Conservation (phyloP, 352 stramenopile genomes). For the Phytophthora crassamura region DNA sequence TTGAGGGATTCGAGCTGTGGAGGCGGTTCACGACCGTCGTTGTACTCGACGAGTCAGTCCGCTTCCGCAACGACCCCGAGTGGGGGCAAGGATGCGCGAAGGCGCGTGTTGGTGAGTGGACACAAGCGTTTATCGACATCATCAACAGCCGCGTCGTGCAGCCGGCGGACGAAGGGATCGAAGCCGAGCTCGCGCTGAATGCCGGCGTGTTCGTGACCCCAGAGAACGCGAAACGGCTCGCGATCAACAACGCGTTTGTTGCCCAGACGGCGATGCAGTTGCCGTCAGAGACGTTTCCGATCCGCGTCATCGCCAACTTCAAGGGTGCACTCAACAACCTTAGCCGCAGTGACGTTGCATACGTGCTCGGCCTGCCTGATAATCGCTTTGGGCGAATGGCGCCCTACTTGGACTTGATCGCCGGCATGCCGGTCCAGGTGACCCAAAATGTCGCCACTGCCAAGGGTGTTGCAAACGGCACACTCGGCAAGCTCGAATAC, state of each 20-base stretch:
- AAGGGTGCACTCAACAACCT: background rate
- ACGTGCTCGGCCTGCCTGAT: background rate
- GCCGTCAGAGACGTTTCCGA: no score
- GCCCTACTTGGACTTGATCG: background rate
- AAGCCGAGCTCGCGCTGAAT: background rate
- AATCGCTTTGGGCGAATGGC: background rate
- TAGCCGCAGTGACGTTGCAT: background rate
- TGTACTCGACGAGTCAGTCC: no score
- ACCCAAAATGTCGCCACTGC: background rate
- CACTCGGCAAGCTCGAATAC: background rate
- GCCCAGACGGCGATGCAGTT: no score
- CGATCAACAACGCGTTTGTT: slow-evolving; percentile 10
- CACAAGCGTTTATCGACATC: no score
- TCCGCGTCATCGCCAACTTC: background rate
- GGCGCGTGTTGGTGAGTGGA: no score
- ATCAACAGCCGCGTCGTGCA: slow-evolving; percentile 13
- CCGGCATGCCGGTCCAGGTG: background rate
- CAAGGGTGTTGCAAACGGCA: background rate
- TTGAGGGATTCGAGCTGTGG: no score
- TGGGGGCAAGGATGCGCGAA: no score
- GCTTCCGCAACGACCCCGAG: no score
- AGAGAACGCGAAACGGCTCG: background rate
- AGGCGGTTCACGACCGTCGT: no score
- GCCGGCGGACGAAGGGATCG: background rate
- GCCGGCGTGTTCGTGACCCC: background rate